Evolutionary conservation across 2,329 filamentous ascomycete genomes (phyloP).

Genomic region (Triangularia setosa): DNA sequence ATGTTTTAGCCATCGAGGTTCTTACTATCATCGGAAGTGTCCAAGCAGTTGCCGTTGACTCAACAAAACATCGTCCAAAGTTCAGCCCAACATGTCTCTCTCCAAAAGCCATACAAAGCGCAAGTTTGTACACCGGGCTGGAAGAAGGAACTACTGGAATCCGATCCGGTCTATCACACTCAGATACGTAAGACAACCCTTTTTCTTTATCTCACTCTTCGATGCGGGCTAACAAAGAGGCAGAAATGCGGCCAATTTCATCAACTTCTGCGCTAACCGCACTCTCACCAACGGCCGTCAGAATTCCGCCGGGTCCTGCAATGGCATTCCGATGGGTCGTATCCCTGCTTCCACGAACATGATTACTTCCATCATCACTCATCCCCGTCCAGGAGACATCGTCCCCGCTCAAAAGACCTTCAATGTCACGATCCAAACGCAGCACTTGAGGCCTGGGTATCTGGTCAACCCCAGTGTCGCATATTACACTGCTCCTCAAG

Average conservation of each 20-base stretch:
- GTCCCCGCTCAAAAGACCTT: conserved; percentile 42
- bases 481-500: conserved; percentile 54
- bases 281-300: conserved; percentile 53
- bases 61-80: background rate
- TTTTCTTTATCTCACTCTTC: background rate
- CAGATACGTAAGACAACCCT: conserved; percentile 38
- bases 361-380: conserved; percentile 51
- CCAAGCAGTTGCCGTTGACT: background rate
- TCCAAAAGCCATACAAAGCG: conserved; percentile 39
- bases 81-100: conserved; percentile 29
- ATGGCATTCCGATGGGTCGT: conserved; percentile 55
- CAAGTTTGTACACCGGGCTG: conserved; percentile 38
- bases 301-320: conserved; percentile 48
- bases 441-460: conserved; percentile 47
- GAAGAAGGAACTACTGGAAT: conserved; percentile 30
- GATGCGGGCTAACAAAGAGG: background rate
- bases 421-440: conserved; percentile 44
- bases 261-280: conserved; percentile 55
- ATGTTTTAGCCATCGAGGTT: background rate
- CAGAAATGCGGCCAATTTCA: conserved; percentile 44
- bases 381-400: conserved; percentile 38
- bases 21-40: background rate
- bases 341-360: conserved; percentile 49
- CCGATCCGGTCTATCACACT: conserved; percentile 34
- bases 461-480: conserved; percentile 52